phyloP scores from a whole-genome alignment of 495 filamentous ascomycete genomes.

The Achaetomiella virescens region DNA sequence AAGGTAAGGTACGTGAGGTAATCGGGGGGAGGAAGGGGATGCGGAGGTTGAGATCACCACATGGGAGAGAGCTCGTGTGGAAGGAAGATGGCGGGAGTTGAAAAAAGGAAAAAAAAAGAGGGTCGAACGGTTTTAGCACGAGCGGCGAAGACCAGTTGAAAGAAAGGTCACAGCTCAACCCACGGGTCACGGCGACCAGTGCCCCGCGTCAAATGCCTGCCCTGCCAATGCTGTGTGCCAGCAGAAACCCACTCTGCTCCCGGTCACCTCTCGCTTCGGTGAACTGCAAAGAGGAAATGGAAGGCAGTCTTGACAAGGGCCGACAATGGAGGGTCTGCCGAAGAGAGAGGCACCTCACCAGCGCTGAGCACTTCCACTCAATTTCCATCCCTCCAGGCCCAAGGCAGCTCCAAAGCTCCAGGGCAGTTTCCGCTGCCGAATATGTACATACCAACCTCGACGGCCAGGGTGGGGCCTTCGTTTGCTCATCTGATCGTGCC shows the following conservation, averaged over 20 bases:
- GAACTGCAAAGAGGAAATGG: no score
- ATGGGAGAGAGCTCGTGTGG: conserved; percentile 5
- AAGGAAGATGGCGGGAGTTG: conserved; percentile 16
- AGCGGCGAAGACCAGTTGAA: conserved; percentile 11
- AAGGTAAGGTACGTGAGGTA: background rate
- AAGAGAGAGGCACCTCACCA: no score
- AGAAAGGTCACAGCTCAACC: conserved; percentile 5
- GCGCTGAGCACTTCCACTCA: no score
- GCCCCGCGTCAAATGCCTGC: background rate
- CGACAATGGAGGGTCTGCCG: no score
- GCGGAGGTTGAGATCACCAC: conserved; percentile 8
- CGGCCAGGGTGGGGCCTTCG: background rate
- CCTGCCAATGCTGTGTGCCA: background rate
- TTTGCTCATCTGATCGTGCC: conserved; percentile 1
- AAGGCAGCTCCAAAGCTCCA: no score
- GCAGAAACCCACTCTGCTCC: background rate
- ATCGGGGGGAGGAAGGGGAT: background rate
- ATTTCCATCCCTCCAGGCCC: no score
- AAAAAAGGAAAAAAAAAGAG: conserved; percentile 23
- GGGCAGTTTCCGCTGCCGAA: background rate
- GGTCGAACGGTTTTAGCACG: conserved; percentile 16
- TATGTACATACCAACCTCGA: background rate
- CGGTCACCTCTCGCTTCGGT: no score
- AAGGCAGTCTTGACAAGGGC: no score
- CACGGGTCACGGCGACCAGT: background rate